phyloP scores from a whole-genome alignment of 2,329 filamentous ascomycete species.

The Zalaria obscura region DNA sequence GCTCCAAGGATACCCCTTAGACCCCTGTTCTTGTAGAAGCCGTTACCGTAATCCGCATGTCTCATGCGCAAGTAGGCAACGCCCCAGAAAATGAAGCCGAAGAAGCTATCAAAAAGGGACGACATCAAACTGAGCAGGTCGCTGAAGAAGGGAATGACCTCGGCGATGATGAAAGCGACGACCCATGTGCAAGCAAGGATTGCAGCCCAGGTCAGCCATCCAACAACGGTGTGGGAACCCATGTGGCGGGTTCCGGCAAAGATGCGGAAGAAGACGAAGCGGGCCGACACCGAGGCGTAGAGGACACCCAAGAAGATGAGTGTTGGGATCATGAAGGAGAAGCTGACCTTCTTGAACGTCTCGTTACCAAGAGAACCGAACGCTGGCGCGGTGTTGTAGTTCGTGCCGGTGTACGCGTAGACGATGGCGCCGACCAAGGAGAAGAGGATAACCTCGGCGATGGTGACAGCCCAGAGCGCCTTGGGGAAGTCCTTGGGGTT shows the following conservation, averaged over 20 bases:
- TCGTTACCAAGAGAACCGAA: slow-evolving; percentile 69
- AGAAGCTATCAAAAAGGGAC: slow-evolving; percentile 85
- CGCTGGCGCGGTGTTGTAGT: slow-evolving; percentile 77
- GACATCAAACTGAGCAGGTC: slow-evolving; percentile 57
- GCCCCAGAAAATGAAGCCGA: slow-evolving; percentile 92
- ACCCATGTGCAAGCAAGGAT: slow-evolving; percentile 69
- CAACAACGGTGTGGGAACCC: slow-evolving; percentile 63
- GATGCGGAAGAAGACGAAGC: slow-evolving; percentile 83
- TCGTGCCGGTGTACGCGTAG: slow-evolving; percentile 76
- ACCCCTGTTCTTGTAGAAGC: slow-evolving; percentile 39
- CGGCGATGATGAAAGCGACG: slow-evolving; percentile 81
- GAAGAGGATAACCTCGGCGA: slow-evolving; percentile 77
- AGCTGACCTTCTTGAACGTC: slow-evolving; percentile 72
- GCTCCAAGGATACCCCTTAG: slow-evolving; percentile 40
- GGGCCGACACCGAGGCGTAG: slow-evolving; percentile 78
- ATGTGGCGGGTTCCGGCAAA: slow-evolving; percentile 72
- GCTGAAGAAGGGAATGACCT: slow-evolving; percentile 60
- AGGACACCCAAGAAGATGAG: slow-evolving; percentile 83
- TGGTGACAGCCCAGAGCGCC: slow-evolving; percentile 79
- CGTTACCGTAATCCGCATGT: slow-evolving; percentile 43
- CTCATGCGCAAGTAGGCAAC: slow-evolving; percentile 69
- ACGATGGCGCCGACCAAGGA: slow-evolving; percentile 66
- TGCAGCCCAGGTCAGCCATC: slow-evolving; percentile 64
- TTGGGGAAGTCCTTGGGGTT: slow-evolving; percentile 75
- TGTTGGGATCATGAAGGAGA: slow-evolving; percentile 92